These are phyloP conservation scores for Globisporangium irregulare DNA, from an alignment of 352 stramenopile genomes.

Conservation along the genomic window DNA sequence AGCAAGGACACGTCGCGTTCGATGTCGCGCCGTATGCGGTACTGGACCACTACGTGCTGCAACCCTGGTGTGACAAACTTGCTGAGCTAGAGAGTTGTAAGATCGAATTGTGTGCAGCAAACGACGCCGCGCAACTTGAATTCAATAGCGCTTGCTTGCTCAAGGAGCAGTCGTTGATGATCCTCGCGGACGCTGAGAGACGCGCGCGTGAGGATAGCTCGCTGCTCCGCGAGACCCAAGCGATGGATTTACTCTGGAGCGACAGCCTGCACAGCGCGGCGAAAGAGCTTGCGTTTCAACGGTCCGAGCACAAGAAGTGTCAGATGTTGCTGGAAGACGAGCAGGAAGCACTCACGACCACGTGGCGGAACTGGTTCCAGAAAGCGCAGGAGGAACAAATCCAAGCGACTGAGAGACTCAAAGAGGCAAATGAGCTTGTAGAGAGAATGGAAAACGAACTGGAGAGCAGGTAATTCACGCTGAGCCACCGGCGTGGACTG, in stretches of 20 bases:
- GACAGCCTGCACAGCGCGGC: slow-evolving; percentile 17
- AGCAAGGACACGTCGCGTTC: slow-evolving; percentile 45
- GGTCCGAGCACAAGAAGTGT: slow-evolving; percentile 18
- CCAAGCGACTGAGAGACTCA: slow-evolving; percentile 16
- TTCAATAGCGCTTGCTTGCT: slow-evolving; percentile 19
- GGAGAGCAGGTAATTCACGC: slow-evolving; percentile 22
- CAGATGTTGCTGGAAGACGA: slow-evolving; percentile 23
- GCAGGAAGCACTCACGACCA: slow-evolving; percentile 18
- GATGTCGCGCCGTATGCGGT: slow-evolving; percentile 47
- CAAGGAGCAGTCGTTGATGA: slow-evolving; percentile 31
- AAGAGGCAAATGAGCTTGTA: slow-evolving; percentile 6
- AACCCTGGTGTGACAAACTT: slow-evolving; percentile 24
- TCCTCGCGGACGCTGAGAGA: slow-evolving; percentile 37
- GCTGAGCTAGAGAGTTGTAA: slow-evolving; percentile 19
- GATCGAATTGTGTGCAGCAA: slow-evolving; percentile 17
- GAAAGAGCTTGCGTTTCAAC: slow-evolving; percentile 20
- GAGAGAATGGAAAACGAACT: slow-evolving; percentile 21
- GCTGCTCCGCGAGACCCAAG: slow-evolving; percentile 17
- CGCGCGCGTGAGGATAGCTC: slow-evolving; percentile 24
- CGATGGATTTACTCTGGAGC: slow-evolving; percentile 29
- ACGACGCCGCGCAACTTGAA: slow-evolving; percentile 15
- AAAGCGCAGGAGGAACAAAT: slow-evolving; percentile 4
- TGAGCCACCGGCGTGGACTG: slow-evolving; percentile 29
- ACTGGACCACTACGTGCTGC: slow-evolving; percentile 38
- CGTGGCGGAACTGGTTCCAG: slow-evolving; percentile 8